Base-by-base conservation (phyloP, 805 yeast genomes). In the Clavispora santaluciae region DNA sequence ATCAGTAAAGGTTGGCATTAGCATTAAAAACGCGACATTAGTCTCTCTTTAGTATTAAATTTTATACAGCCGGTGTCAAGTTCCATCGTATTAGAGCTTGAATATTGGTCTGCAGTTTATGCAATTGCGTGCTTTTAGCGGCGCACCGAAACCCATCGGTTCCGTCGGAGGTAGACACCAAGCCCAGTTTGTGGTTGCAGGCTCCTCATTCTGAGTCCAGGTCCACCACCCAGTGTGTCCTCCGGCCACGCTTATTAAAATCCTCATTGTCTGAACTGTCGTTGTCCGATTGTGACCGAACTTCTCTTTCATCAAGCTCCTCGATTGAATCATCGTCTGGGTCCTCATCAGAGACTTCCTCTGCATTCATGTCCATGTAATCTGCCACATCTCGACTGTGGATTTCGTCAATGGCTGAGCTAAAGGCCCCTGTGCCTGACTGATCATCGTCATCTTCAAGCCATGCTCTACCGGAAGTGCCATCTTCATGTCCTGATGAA, bases 171-270 rank as follows among this genome's bases (percentile, higher is more conserved):
- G n/a, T n/a, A n/a, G n/a, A n/a, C n/a, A n/a, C n/a, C n/a, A n/a
- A n/a, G 26, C 26, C 26, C 26, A 23, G 10, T 23, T 13, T 23
- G 16, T 13, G 3, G 2, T 25, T 5, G 16, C 6, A 4, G 15
- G 20, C n/a, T n/a, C 30, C n/a, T 31, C 25, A 48, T 15, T 46
- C 50, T 2, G 44, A 39, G 31, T 49, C 49, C 50, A 46, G 47
- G 24, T 42, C 45, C 10, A 41, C 23, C 16, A 20, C 41, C 31
- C 31, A 28, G 31, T 28, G 31, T 4, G 31, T 15, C 16, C 31
- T 28, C 16, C 31, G 15, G 8, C 16, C 20, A 5, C 31, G 31
- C 31, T 15, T 15, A 6, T 20, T 20, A 8, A 28, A 28, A 15
- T 15, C 20, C 17, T 15, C 31, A 16, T 17, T 26, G 16, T 28